Evolutionary conservation across 2,329 filamentous ascomycete genomes (phyloP), one percentile per base, ranked within the genome.

Genomic region (Pseudogymnoascus verrucosus): DNA sequence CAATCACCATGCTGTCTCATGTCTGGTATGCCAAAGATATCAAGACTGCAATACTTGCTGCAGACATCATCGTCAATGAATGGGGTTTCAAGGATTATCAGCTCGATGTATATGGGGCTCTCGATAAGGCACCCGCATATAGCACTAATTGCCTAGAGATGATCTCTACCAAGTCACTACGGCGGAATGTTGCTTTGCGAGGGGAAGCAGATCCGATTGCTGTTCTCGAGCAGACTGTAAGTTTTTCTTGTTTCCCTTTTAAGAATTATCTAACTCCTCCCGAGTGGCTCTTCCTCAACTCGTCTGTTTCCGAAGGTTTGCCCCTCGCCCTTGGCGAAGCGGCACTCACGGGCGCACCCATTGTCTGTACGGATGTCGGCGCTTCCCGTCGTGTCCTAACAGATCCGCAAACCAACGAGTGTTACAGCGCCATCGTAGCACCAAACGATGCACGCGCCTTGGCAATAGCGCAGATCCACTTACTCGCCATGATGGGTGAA

Each of bases 11-110:
- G 85, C 72, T 88, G 60, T 87, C 84, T 21, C 84, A 88, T 66
- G 78, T 84, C 3, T 82, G 82, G 71, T 71, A 70, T 62, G 78
- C 76, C 66, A 88, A 88, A 71, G 85, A 87, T 66, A 85, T 88
- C 73, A 87, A 87, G 72, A 86, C 80, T 1, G 84, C 85, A 3
- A 79, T 88, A 23, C 75, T 87, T 4, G 84, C 85, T 5, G 84
- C 85, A 1, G 84, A 88, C 68, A 81, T 88, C 66, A 87, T 88
- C 66, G 80, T 86, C 67, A 87, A 88, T 70, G 79, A 84, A 68
- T 87, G 82, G 79, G 84, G 84, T n/a, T 87, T 88, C 73, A 80
- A 78, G 44, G 84, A 87, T 65, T 88, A 87, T 72, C 78, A 80
- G 62, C 78, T 88, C 1, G 80, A 85, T 64, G 82, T 88, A 16